phyloP scores from a whole-genome alignment of 495 filamentous ascomycete species.

The Oleoguttula mirabilis region DNA sequence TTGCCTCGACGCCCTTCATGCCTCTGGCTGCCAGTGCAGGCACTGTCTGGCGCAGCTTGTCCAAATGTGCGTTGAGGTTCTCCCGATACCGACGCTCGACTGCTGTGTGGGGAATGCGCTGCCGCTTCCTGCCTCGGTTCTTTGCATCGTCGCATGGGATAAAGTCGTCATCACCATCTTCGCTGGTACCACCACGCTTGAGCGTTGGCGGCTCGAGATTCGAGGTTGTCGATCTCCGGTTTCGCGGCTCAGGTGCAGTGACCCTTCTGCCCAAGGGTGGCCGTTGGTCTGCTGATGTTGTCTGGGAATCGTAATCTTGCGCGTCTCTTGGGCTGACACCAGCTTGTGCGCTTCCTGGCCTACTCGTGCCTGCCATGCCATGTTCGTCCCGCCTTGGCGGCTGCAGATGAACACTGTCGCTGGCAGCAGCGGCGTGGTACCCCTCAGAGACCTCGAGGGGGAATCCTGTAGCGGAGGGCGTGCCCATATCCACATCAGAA shows the following conservation, averaged over 20 bases:
- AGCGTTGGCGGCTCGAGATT: not conserved
- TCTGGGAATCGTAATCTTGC: not conserved
- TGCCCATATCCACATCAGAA: conserved; percentile 3
- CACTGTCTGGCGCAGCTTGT: conserved; percentile 14
- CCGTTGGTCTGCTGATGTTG: not conserved
- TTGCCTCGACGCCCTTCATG: not conserved
- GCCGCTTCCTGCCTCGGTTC: conserved; percentile 10
- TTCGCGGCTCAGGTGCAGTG: conserved; percentile 9
- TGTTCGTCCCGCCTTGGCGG: not conserved
- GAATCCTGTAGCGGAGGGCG: conserved; percentile 1
- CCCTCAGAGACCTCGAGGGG: not conserved
- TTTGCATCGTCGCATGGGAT: not conserved
- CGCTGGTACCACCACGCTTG: conserved; percentile 9
- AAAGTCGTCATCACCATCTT: conserved; percentile 9
- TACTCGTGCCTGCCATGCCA: not conserved
- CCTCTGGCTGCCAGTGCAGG: conserved; percentile 7
- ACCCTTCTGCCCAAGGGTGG: conserved; percentile 2
- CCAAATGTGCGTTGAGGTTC: conserved; percentile 20
- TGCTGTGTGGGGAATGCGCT: conserved; percentile 20
- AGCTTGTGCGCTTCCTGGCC: conserved; percentile 4
- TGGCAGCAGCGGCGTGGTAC: not conserved
- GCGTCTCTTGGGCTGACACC: not conserved
- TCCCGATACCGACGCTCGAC: conserved; percentile 20
- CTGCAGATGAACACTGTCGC: not conserved
- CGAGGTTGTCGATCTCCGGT: not conserved